Evolutionary conservation across 2,329 filamentous ascomycete genomes (phyloP).

Genomic region (Grosmannia serpens): DNA sequence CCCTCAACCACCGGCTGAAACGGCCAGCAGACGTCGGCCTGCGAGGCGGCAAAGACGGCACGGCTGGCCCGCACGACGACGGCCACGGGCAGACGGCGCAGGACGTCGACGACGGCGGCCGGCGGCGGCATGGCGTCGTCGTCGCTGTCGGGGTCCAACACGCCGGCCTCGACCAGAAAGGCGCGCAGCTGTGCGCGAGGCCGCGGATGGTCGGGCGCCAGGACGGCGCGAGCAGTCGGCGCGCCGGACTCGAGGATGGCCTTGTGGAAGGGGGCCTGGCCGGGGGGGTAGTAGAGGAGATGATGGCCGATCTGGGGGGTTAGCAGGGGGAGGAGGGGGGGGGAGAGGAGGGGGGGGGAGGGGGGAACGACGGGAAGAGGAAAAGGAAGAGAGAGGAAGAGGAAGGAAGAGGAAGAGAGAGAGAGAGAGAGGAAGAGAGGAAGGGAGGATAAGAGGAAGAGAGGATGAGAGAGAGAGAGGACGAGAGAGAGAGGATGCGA

Average conservation of each 20-base stretch:
- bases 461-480: not conserved
- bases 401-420: not conserved
- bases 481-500: not conserved
- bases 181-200: slow-evolving; percentile 45
- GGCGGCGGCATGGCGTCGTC: not conserved
- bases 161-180: slow-evolving; percentile 38
- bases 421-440: slow-evolving; percentile 7
- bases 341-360: slow-evolving; percentile 7
- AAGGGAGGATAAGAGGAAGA: not conserved
- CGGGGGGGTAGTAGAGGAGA: slow-evolving; percentile 35
- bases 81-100: slow-evolving; percentile 31
- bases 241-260: slow-evolving; percentile 47
- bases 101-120: slow-evolving; percentile 35
- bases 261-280: slow-evolving; percentile 34
- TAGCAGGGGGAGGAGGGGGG: not conserved
- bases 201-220: slow-evolving; percentile 40
- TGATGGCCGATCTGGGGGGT: slow-evolving; percentile 51
- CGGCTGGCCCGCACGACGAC: slow-evolving; percentile 29
- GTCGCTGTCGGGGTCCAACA: slow-evolving; percentile 18
- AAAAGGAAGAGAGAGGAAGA: not conserved
- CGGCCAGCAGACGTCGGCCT: slow-evolving; percentile 40
- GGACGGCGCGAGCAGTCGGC: slow-evolving; percentile 42
- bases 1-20: slow-evolving; percentile 61
- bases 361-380: not conserved
- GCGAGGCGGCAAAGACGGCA: slow-evolving; percentile 31